phyloP scores from a whole-genome alignment of 2,329 filamentous ascomycete genomes.

The Fusarium falciforme region DNA sequence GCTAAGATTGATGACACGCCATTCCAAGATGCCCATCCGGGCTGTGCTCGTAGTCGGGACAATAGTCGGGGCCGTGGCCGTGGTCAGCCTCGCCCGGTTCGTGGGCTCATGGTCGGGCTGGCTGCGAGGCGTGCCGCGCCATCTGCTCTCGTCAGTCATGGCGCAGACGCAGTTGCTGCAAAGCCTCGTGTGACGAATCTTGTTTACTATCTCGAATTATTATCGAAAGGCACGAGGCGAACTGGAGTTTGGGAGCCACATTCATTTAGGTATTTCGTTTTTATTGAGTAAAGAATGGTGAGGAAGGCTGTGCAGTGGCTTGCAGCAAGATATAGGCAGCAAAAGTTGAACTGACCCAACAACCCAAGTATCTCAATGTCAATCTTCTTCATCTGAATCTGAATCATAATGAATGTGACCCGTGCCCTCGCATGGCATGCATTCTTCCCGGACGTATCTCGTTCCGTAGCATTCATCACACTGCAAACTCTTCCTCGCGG shows the following conservation, averaged over 20 bases:
- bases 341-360: not conserved
- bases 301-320: not conserved
- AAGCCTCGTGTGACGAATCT: conserved; percentile 22
- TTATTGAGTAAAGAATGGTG: not conserved
- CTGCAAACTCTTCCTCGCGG: not conserved
- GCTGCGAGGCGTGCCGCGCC: conserved; percentile 27
- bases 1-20: conserved; percentile 11
- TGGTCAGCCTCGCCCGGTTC: conserved; percentile 27
- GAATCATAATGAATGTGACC: not conserved
- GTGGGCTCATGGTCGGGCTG: conserved; percentile 26
- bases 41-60: conserved; percentile 35
- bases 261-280: not conserved
- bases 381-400: not conserved
- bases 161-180: conserved; percentile 32
- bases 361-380: not conserved
- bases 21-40: conserved; percentile 8
- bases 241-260: not conserved
- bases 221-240: not conserved
- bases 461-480: not conserved
- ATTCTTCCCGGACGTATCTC: not conserved
- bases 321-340: not conserved
- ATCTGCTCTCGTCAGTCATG: conserved; percentile 34
- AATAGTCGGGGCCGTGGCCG: conserved; percentile 23
- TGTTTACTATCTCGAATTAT: not conserved
- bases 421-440: not conserved